A percentile compares a stretch with the other conserved stretches of the same genome.
Evolutionary conservation across 495 filamentous ascomycete genomes (phyloP).

Genomic region (Baudoinia panamericana): DNA sequence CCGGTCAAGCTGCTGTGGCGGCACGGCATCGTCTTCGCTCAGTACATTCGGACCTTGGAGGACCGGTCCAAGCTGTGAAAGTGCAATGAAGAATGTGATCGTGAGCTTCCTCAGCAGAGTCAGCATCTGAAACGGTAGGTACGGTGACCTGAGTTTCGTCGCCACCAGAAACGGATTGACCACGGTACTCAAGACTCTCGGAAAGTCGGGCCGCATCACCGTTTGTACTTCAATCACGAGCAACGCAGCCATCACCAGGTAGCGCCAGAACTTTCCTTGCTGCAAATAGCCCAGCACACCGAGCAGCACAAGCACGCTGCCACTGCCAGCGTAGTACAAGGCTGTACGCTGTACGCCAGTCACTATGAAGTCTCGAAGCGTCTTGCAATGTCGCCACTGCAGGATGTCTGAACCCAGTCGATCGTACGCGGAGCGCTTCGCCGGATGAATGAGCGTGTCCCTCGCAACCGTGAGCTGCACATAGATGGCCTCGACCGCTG

Average conservation of each 20-base stretch:
- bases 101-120: constrained; percentile 60
- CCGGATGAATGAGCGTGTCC: constrained; percentile 68
- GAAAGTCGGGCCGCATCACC: constrained; percentile 52
- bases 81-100: constrained; percentile 77
- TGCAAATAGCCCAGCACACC: constrained; percentile 69
- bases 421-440: constrained; percentile 82
- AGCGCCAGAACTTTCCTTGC: constrained; percentile 85
- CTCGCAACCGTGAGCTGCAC: constrained; percentile 69
- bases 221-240: constrained; percentile 60
- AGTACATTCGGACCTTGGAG: constrained; percentile 30
- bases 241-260: constrained; percentile 55
- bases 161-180: constrained; percentile 49
- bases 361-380: constrained; percentile 59
- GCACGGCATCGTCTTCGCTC: constrained; percentile 22
- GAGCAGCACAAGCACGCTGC: constrained; percentile 50
- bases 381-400: constrained; percentile 53
- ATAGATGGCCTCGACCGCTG: constrained; percentile 49
- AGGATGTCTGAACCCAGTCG: constrained; percentile 65
- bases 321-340: constrained; percentile 53
- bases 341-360: constrained; percentile 45
- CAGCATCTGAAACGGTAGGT: constrained; percentile 82
- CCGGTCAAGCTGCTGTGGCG: constrained; percentile 40
- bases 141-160: constrained; percentile 42
- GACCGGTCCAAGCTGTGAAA: constrained; percentile 67
- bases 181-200: constrained; percentile 41